phyloP scores from a whole-genome alignment of 192 early-diverging fungal species.

The Pecoramyces ruminantium region DNA sequence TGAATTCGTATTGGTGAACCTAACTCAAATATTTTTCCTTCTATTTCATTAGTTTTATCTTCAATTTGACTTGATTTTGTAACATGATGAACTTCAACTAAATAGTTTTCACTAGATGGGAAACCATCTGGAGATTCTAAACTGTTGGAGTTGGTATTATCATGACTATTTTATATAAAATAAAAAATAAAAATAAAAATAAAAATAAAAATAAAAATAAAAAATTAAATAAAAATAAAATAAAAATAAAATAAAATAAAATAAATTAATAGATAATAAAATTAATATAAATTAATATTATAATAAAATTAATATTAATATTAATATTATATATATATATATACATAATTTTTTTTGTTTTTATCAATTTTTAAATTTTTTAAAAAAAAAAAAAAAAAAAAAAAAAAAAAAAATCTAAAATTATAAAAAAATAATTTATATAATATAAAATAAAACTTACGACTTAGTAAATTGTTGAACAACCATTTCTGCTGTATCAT shows the following conservation, averaged over 20 bases:
- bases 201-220: no score
- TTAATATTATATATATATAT: no score
- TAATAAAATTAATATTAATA: no score
- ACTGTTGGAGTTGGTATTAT: neutral
- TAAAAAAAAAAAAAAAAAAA: neutral
- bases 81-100: slow-evolving; percentile 2
- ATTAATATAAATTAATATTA: no score
- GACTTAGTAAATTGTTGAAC: neutral
- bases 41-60: slow-evolving; percentile 14
- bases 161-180: neutral
- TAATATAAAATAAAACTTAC: neutral
- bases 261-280: no score
- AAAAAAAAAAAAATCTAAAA: neutral
- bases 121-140: neutral
- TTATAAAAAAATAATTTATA: neutral
- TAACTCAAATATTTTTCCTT: slow-evolving; percentile 28
- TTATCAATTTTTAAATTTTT: no score
- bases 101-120: slow-evolving; percentile 20
- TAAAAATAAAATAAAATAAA: neutral
- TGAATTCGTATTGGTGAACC: slow-evolving; percentile 56
- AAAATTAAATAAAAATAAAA: neutral
- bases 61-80: slow-evolving; percentile 12
- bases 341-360: no score
- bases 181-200: no score
- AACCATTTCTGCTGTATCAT: neutral